Conservation (phyloP, 1,284 basidiomycete species). For the Cutaneotrichosporon sp. region DNA sequence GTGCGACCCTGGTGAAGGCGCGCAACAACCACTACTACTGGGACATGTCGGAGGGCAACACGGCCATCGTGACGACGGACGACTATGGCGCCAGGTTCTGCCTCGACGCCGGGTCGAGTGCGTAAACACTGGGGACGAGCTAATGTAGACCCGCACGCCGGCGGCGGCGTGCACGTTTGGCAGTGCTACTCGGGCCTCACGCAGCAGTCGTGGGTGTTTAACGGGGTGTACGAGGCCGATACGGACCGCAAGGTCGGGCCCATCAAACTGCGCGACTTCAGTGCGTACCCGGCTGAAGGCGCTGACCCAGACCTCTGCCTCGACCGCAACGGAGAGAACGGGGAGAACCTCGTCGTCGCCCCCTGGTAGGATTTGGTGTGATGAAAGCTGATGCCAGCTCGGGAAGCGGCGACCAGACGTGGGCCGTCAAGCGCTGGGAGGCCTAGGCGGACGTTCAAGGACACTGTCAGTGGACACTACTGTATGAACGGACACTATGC, state of each 20-base stretch:
- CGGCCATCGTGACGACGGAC: background rate
- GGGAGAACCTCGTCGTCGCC: background rate
- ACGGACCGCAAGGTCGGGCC: background rate
- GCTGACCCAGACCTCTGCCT: background rate
- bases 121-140: background rate
- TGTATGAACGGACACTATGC: no score
- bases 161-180: conserved; percentile 17
- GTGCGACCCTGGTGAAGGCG: background rate
- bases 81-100: conserved; percentile 32
- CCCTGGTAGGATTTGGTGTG: background rate
- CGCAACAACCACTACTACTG: conserved; percentile 2
- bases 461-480: no score
- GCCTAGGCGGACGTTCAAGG: background rate
- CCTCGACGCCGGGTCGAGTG: conserved; percentile 30
- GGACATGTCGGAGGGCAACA: background rate
- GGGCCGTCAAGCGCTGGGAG: background rate
- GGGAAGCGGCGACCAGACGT: background rate
- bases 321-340: background rate
- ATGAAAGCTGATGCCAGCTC: background rate
- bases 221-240: background rate
- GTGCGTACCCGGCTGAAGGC: background rate
- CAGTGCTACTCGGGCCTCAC: conserved; percentile 14
- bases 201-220: conserved; percentile 25
- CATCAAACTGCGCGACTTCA: background rate
- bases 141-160: background rate